Evolutionary conservation across 495 filamentous ascomycete species (phyloP).

Genomic region (Pseudevernia furfuracea): DNA sequence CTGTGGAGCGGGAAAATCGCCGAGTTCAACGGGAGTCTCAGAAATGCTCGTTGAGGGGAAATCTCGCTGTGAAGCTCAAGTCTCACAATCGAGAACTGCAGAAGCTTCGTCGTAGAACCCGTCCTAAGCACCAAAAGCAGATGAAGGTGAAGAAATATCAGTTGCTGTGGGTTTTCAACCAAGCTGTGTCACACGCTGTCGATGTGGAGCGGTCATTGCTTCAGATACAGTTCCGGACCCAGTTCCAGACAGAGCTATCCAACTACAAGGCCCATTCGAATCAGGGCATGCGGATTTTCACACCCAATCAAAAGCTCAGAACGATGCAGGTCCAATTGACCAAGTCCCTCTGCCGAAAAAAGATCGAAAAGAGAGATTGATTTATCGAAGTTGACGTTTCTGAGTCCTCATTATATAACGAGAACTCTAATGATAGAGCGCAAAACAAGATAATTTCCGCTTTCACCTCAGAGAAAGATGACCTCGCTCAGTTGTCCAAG

Average conservation of each 20-base stretch:
- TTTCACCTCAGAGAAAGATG: too few relatives aligned
- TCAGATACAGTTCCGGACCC: background rate
- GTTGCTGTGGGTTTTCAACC: background rate
- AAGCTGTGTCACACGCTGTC: background rate
- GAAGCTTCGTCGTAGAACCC: background rate
- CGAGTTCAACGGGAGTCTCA: background rate
- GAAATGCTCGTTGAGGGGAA: background rate
- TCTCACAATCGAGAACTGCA: background rate
- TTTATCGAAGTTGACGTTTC: too few relatives aligned
- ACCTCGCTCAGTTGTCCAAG: too few relatives aligned
- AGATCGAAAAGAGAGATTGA: background rate
- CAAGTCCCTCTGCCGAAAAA: background rate
- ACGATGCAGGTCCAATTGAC: background rate
- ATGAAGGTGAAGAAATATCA: background rate
- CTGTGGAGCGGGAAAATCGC: background rate
- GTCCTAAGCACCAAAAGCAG: background rate
- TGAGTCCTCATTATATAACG: too few relatives aligned
- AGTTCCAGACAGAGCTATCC: background rate
- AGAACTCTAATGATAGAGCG: too few relatives aligned
- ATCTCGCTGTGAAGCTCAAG: background rate
- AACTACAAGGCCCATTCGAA: background rate
- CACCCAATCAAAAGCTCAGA: background rate
- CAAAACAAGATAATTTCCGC: too few relatives aligned
- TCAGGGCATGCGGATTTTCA: background rate
- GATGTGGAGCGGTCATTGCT: background rate